phyloP scores from a whole-genome alignment of 2,329 filamentous ascomycete genomes.

The Herpotrichia juniperi region DNA sequence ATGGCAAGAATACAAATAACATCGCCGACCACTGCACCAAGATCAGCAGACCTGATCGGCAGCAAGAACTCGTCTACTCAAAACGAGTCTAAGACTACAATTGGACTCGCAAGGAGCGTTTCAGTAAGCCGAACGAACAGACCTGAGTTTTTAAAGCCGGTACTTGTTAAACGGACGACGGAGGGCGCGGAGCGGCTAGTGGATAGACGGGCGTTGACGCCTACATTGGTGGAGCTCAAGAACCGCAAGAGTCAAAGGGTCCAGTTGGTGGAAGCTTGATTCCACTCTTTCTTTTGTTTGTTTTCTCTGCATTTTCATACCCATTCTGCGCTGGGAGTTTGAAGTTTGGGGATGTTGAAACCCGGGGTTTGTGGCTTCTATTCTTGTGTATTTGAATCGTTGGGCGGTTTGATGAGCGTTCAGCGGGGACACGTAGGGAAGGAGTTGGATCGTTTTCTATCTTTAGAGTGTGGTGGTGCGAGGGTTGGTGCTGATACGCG shows the following conservation, averaged over 20 bases:
- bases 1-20: conserved; percentile 9
- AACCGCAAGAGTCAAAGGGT: conserved; percentile 44
- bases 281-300: not conserved
- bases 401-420: not conserved
- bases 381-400: not conserved
- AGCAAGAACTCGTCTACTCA: conserved; percentile 12
- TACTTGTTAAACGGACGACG: conserved; percentile 20
- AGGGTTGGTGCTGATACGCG: conserved; percentile 8
- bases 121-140: conserved; percentile 37
- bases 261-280: conserved; percentile 40
- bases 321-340: not conserved
- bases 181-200: conserved; percentile 27
- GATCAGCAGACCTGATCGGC: conserved; percentile 18
- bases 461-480: conserved; percentile 3
- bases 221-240: conserved; percentile 43
- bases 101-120: conserved; percentile 40
- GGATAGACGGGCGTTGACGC: conserved; percentile 36
- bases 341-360: too few species aligned
- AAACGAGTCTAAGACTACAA: conserved; percentile 24
- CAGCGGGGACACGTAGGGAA: not conserved
- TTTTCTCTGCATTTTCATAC: not conserved
- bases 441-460: not conserved
- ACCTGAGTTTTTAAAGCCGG: conserved; percentile 18
- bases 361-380: not conserved
- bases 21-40: conserved; percentile 12